phyloP scores from a whole-genome alignment of 2,329 filamentous ascomycete species.

The Aspergillus piperis region DNA sequence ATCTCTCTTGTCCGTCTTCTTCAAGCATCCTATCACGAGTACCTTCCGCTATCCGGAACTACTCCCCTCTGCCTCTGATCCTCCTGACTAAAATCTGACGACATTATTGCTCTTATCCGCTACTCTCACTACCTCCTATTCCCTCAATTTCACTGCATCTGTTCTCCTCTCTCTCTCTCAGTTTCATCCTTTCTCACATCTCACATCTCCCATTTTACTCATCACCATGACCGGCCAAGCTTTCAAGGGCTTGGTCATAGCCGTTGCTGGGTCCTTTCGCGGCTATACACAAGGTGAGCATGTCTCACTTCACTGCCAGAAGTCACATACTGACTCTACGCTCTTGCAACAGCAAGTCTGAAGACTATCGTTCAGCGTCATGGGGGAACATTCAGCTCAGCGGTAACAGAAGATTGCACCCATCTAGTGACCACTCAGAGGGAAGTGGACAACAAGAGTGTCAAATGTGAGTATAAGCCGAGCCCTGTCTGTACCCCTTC shows the following conservation, averaged over 20 bases:
- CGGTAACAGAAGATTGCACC: conserved; percentile 36
- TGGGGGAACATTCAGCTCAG: conserved; percentile 36
- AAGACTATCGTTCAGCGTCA: conserved; percentile 33
- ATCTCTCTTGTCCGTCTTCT: background rate
- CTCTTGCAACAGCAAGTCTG: conserved; percentile 10
- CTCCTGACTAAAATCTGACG: background rate
- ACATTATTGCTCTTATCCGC: background rate
- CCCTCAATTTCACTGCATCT: background rate
- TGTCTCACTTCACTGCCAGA: background rate
- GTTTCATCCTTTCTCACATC: background rate
- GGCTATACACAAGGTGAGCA: conserved; percentile 52
- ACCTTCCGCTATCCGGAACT: background rate
- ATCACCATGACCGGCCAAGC: conserved; percentile 13
- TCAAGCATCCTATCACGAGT: background rate
- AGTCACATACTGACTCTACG: conserved; percentile 5
- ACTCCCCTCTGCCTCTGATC: background rate
- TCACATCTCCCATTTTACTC: background rate
- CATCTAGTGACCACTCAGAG: conserved; percentile 42
- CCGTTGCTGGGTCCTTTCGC: conserved; percentile 63
- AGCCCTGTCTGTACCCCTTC: conserved; percentile 43
- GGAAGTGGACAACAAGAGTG: conserved; percentile 38
- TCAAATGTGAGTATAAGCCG: conserved; percentile 36
- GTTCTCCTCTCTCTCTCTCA: background rate
- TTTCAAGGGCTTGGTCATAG: conserved; percentile 47
- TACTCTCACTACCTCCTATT: background rate